Evolutionary conservation across 2,329 filamentous ascomycete species (phyloP).

Genomic region (Fusarium xyrophilum): DNA sequence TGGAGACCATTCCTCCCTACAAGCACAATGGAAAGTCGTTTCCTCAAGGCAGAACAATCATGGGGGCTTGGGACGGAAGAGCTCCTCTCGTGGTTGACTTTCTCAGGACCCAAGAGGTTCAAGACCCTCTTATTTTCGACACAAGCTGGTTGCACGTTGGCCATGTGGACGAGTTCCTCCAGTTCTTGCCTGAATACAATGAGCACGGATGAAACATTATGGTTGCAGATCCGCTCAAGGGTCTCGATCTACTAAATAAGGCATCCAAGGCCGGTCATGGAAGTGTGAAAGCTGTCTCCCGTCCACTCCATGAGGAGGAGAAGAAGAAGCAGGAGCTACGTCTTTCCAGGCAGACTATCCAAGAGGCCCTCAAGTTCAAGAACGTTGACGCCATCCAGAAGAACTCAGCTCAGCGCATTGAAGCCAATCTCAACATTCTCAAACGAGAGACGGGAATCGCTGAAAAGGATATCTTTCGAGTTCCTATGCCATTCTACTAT

Average conservation of each 20-base stretch:
- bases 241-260: slow-evolving; percentile 32
- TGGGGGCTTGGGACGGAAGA: slow-evolving; percentile 19
- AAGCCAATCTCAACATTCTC: slow-evolving; percentile 34
- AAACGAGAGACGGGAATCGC: slow-evolving; percentile 38
- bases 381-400: slow-evolving; percentile 21
- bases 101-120: slow-evolving; percentile 46
- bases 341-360: slow-evolving; percentile 22
- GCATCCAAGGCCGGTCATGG: slow-evolving; percentile 27
- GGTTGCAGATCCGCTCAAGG: slow-evolving; percentile 34
- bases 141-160: slow-evolving; percentile 40
- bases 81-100: slow-evolving; percentile 39
- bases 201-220: slow-evolving; percentile 39
- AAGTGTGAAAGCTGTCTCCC: slow-evolving; percentile 19
- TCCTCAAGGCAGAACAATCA: slow-evolving; percentile 33
- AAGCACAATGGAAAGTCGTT: slow-evolving; percentile 28
- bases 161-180: slow-evolving; percentile 43
- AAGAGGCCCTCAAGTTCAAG: slow-evolving; percentile 17
- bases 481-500: slow-evolving; percentile 32
- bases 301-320: background rate
- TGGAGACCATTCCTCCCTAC: slow-evolving; percentile 50
- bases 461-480: slow-evolving; percentile 33
- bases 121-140: slow-evolving; percentile 47
- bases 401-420: slow-evolving; percentile 22
- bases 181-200: slow-evolving; percentile 40
- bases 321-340: background rate